These are phyloP conservation scores for Lactarius hatsudake DNA, from an alignment of 768 basidiomycete genomes.

Conservation along the genomic window DNA sequence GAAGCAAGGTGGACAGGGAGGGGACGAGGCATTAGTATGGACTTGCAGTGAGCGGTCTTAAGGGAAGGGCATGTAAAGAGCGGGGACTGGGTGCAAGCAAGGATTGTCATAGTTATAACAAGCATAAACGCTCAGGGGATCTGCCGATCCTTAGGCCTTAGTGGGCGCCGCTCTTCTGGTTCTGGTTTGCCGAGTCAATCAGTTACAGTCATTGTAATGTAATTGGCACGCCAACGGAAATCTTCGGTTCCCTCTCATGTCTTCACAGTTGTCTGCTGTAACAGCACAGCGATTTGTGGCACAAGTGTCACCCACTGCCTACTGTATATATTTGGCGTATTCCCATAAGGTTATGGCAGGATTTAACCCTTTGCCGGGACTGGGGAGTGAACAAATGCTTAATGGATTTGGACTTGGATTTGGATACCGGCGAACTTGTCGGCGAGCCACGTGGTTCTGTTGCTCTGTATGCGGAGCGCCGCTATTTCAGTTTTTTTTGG, in stretches of 20 bases:
- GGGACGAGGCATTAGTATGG: slow-evolving; percentile 4
- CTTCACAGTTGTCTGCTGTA: not conserved
- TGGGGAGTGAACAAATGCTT: not conserved
- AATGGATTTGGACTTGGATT: too few species aligned
- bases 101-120: slow-evolving; percentile 16
- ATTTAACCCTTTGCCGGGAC: not conserved
- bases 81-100: too few species aligned
- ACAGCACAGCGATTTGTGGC: not conserved
- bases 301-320: not conserved
- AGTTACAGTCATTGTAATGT: slow-evolving; percentile 13
- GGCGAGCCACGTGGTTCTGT: not conserved
- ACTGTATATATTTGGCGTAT: not conserved
- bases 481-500: not conserved
- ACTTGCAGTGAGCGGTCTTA: not conserved
- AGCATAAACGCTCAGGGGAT: slow-evolving; percentile 6
- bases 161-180: not conserved
- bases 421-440: not conserved
- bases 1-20: not conserved
- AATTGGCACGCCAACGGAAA: not conserved
- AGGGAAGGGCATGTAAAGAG: not conserved
- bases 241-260: not conserved
- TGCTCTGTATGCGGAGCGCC: not conserved
- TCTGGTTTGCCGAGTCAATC: slow-evolving; percentile 12
- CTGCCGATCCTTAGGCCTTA: slow-evolving; percentile 19
- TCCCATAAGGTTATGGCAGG: not conserved